phyloP scores from a whole-genome alignment of 768 basidiomycete species.

The Lentinula guzmanii region DNA sequence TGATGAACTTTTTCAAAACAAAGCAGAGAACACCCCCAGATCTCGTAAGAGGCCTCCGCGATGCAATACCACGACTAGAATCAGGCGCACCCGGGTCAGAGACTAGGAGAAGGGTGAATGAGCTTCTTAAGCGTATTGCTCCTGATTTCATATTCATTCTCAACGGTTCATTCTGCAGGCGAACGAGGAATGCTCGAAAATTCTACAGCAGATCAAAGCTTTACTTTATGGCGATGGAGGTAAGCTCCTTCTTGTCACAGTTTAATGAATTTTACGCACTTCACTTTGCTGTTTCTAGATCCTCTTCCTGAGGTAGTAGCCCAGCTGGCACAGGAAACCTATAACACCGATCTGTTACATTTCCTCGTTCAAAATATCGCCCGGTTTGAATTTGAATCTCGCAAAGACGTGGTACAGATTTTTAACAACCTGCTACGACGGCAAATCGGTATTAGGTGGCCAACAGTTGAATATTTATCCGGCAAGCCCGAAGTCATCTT shows the following conservation, averaged over 20 bases:
- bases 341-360: slow-evolving; percentile 82
- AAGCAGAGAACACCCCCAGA: slow-evolving; percentile 86
- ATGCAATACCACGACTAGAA: slow-evolving; percentile 76
- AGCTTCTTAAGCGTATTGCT: slow-evolving; percentile 12
- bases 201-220: slow-evolving; percentile 84
- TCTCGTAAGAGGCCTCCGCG: slow-evolving; percentile 74
- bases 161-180: slow-evolving; percentile 43
- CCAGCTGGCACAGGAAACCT: slow-evolving; percentile 94
- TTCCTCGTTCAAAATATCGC: slow-evolving; percentile 76
- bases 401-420: slow-evolving; percentile 80
- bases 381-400: slow-evolving; percentile 90
- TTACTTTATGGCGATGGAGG: slow-evolving; percentile 88
- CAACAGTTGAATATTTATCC: slow-evolving; percentile 93
- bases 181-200: slow-evolving; percentile 84
- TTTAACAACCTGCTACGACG: slow-evolving; percentile 86
- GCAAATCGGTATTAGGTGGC: slow-evolving; percentile 90
- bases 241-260: slow-evolving; percentile 24
- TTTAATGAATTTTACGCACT: background rate
- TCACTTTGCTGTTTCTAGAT: slow-evolving; percentile 34
- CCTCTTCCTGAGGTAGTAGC: slow-evolving; percentile 87
- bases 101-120: slow-evolving; percentile 68
- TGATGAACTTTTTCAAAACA: slow-evolving; percentile 95
- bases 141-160: background rate
- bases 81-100: slow-evolving; percentile 69
- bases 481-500: slow-evolving; percentile 72